Evolutionary conservation across 2,329 filamentous ascomycete genomes (phyloP).

Genomic region (Ophiostoma sp.): DNA sequence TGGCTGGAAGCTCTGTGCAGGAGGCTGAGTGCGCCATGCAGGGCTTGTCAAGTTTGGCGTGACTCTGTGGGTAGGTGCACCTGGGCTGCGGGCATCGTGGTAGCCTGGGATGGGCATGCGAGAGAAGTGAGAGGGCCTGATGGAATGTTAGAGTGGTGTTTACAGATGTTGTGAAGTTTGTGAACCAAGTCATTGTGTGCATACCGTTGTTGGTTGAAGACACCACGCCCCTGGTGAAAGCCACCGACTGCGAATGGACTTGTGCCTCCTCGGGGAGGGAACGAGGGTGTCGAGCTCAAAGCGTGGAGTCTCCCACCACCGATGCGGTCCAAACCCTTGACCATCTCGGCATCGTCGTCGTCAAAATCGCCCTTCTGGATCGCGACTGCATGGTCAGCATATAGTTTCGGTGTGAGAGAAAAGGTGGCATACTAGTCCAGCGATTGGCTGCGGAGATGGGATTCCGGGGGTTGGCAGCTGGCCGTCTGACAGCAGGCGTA

Average conservation of each 20-base stretch:
- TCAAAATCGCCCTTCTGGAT: slow-evolving; percentile 26
- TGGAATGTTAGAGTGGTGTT: background rate
- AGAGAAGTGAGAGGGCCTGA: background rate
- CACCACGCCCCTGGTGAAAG: background rate
- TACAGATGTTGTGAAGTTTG: background rate
- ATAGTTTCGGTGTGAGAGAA: background rate
- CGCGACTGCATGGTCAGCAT: slow-evolving; percentile 18
- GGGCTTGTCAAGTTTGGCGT: background rate
- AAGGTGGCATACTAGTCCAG: slow-evolving; percentile 20
- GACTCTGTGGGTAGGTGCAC: background rate
- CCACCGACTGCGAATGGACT: background rate
- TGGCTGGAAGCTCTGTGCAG: background rate
- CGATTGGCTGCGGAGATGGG: slow-evolving; percentile 15
- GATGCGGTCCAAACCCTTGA: slow-evolving; percentile 26
- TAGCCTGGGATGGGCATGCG: background rate
- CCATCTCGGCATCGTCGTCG: slow-evolving; percentile 28
- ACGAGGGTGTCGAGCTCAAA: slow-evolving; percentile 4
- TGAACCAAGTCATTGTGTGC: background rate
- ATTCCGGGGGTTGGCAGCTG: background rate
- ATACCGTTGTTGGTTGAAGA: background rate
- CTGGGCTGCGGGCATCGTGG: background rate
- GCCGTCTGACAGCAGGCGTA: background rate
- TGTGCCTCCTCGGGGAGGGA: background rate
- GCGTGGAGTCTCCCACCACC: slow-evolving; percentile 27
- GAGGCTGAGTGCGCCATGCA: background rate